phyloP scores from a whole-genome alignment of 2,329 filamentous ascomycete genomes.

The Colletotrichum lini region DNA sequence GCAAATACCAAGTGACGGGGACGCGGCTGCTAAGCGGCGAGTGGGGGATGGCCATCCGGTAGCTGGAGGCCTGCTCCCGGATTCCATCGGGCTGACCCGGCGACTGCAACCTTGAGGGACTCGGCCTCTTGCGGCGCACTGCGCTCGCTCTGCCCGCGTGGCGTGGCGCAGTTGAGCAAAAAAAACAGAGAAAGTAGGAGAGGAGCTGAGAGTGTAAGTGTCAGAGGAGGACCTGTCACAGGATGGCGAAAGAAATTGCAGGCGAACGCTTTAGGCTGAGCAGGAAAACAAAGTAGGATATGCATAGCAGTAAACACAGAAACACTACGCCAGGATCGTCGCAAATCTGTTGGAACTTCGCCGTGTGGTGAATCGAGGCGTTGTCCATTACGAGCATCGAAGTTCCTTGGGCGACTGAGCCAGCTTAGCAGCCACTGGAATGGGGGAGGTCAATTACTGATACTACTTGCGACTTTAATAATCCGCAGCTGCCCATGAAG shows the following conservation, averaged over 20 bases:
- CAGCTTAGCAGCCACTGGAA: too few species aligned
- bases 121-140: slow-evolving; percentile 6
- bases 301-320: not conserved
- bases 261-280: too few species aligned
- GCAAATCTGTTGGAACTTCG: too few species aligned
- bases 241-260: too few species aligned
- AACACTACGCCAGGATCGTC: not conserved
- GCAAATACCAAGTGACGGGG: not conserved
- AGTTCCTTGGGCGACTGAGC: too few species aligned
- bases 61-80: slow-evolving; percentile 32
- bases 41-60: not conserved
- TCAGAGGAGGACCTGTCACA: too few species aligned
- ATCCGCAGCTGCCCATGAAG: too few species aligned
- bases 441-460: too few species aligned
- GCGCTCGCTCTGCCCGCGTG: not conserved
- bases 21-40: slow-evolving; percentile 4
- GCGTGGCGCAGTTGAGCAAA: slow-evolving; percentile 33
- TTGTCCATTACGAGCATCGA: too few species aligned
- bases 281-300: too few species aligned
- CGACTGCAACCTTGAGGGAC: slow-evolving; percentile 3
- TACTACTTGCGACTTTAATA: too few species aligned
- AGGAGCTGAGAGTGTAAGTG: not conserved
- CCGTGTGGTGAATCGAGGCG: too few species aligned
- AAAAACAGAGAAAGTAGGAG: not conserved
- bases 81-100: slow-evolving; percentile 18